Evolutionary conservation across 805 yeast genomes (phyloP).

Genomic region (Kodamaea neixiangensis): DNA sequence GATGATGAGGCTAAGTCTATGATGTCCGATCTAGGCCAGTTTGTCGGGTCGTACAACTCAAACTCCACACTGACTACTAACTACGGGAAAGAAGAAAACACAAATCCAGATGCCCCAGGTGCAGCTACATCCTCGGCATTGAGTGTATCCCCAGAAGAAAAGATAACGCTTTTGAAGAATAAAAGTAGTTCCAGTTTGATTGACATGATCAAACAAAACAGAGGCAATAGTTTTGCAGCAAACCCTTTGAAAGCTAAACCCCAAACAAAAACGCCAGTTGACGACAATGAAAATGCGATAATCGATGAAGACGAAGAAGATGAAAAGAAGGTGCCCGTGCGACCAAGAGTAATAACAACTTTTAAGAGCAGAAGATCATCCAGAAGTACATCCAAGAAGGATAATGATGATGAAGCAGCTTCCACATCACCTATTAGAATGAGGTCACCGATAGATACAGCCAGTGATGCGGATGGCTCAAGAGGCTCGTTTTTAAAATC

Average conservation of each 20-base stretch:
- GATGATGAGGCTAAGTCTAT: slow-evolving; percentile 27
- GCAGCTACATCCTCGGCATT: slow-evolving; percentile 2
- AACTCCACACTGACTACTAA: slow-evolving; percentile 43
- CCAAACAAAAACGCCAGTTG: background rate
- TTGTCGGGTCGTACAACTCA: slow-evolving; percentile 44
- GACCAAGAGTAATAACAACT: slow-evolving; percentile 3
- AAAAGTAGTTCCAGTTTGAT: slow-evolving; percentile 22
- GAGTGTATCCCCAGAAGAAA: slow-evolving; percentile 15
- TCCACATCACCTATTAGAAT: slow-evolving; percentile 10
- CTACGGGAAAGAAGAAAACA: slow-evolving; percentile 25
- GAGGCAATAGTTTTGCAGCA: slow-evolving; percentile 15
- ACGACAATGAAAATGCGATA: slow-evolving; percentile 24
- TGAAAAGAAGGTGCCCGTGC: background rate
- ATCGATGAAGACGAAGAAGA: slow-evolving; percentile 24
- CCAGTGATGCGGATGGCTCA: background rate
- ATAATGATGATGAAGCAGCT: background rate
- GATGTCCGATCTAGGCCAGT: slow-evolving; percentile 40
- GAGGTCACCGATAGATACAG: slow-evolving; percentile 10
- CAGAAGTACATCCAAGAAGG: slow-evolving; percentile 4
- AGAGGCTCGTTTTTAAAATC: background rate
- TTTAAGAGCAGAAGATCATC: slow-evolving; percentile 2
- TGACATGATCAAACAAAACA: slow-evolving; percentile 23
- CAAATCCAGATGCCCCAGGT: background rate
- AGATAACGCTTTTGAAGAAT: slow-evolving; percentile 12
- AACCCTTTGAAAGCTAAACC: slow-evolving; percentile 8